These are phyloP conservation scores for Eucalyptus curtisii DNA, from an alignment of 345 rosid genomes.

Conservation along the genomic window DNA sequence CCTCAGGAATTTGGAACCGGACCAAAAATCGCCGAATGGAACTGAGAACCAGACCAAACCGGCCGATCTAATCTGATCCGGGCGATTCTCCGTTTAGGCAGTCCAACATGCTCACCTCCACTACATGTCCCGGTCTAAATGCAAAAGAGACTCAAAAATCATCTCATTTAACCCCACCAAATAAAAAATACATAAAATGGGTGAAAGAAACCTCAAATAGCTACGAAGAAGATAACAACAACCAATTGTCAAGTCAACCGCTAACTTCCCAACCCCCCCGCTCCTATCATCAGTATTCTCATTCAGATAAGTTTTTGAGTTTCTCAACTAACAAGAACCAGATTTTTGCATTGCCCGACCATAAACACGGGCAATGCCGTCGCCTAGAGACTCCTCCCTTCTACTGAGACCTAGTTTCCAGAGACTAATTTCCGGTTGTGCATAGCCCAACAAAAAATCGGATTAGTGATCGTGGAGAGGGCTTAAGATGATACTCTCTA, in stretches of 20 bases:
- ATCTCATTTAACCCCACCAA: background rate
- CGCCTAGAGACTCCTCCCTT: background rate
- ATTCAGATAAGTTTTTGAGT: background rate
- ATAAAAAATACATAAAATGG: background rate
- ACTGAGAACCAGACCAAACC: no score
- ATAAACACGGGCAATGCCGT: background rate
- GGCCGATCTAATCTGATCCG: no score
- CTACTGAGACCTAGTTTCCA: background rate
- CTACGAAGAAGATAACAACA: background rate
- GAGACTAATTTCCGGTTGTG: background rate
- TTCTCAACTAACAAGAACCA: background rate
- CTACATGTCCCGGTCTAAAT: background rate
- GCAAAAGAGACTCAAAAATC: background rate
- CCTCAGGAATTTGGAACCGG: rapidly evolving
- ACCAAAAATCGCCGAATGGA: no score
- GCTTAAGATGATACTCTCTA: background rate
- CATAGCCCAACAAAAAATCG: background rate
- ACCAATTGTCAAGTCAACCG: background rate
- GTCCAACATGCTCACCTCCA: no score
- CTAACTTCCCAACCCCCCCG: background rate
- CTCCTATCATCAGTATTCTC: background rate
- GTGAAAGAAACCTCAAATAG: background rate
- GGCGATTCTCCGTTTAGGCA: no score
- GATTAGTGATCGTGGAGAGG: background rate
- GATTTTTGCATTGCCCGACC: background rate